These are phyloP conservation scores for Neopestalotiopsis rosae DNA, from an alignment of 2,329 filamentous ascomycete species.

Conservation along the genomic window DNA sequence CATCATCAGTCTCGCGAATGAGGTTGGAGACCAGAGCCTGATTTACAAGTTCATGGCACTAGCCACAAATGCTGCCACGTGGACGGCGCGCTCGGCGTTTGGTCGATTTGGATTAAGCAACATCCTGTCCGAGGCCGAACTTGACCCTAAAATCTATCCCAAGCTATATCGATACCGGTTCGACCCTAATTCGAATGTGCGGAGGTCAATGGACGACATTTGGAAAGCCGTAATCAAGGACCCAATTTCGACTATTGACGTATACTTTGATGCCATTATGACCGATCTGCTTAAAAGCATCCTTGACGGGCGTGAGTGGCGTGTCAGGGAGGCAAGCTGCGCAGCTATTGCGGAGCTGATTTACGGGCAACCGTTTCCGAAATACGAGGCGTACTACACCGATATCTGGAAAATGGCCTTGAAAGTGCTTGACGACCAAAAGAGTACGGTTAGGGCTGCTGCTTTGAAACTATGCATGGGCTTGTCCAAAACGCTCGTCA, in stretches of 20 bases:
- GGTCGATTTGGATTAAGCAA: constrained; percentile 91
- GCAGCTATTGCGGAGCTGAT: constrained; percentile 87
- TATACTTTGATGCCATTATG: constrained; percentile 88
- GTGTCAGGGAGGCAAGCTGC: constrained; percentile 90
- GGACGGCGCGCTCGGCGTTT: constrained; percentile 96
- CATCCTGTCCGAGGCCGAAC: constrained; percentile 84
- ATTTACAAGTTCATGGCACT: constrained; percentile 99
- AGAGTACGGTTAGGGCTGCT: constrained; percentile 82
- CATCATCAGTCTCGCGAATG: constrained; percentile 92
- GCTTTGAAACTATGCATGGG: constrained; percentile 83
- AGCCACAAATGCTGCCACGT: constrained; percentile 93
- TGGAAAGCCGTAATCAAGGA: constrained; percentile 97
- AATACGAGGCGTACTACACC: constrained; percentile 84
- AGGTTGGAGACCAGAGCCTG: constrained; percentile 94
- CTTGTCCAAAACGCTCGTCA: constrained; percentile 83
- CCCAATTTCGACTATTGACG: constrained; percentile 74
- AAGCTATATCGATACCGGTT: constrained; percentile 95
- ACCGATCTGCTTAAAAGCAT: constrained; percentile 85
- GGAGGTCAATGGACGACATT: constrained; percentile 95
- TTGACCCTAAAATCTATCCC: constrained; percentile 93
- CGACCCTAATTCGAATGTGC: constrained; percentile 92
- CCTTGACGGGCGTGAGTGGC: constrained; percentile 84
- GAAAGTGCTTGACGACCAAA: constrained; percentile 95
- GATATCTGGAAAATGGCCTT: constrained; percentile 87
- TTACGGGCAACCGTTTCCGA: constrained; percentile 75